Evolutionary conservation across 768 basidiomycete genomes (phyloP), one percentile per base, ranked within the genome.

Genomic region (Xerocomus potaroensis): DNA sequence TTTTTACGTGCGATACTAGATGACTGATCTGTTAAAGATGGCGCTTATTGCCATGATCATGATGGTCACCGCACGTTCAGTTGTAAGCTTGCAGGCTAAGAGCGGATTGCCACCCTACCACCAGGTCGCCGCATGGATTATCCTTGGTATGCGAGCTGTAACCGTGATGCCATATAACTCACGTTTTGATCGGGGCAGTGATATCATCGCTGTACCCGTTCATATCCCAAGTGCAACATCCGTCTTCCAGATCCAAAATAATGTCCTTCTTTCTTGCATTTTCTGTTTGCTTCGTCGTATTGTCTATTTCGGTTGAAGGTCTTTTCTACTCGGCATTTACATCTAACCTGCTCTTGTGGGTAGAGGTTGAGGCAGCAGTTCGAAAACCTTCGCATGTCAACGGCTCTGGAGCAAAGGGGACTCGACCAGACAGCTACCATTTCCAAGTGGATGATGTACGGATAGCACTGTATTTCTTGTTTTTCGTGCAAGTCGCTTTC

Each of bases 401-500:
- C 11, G 46, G 41, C 32, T 24, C 54, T 4, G 37, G 21, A 6
- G 30, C 43, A 16, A 49, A 55, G 22, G 43, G 33, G 6, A 9
- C 8, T 21, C 43, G 7, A 19, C 31, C 47, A 9, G 33, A 39
- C 12, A 53, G 54, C 18, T 77, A 79, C 56, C 56, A 61, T n/a
- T 78, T 82, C 60, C 72, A 68, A 50, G 63, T 66, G 30, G 83
- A 84, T 31, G 84, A 90, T 48, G 62, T 90, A 11, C 69, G 90
- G 39, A 81, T 87, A 43, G 87, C 84, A 1, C 52, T 91, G 18
- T 87, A 90, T 62, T 91, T 91, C 67, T 65, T 93, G 49, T 88
- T 88, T 64, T 90, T 92, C 54, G 83, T 91, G 7, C 90, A 93
- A 56, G 78, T 89, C 33, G 90, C 82, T 2, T 91, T 91, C 65